Evolutionary conservation across 805 yeast species (phyloP).

Genomic region (Grigorovia humatica): DNA sequence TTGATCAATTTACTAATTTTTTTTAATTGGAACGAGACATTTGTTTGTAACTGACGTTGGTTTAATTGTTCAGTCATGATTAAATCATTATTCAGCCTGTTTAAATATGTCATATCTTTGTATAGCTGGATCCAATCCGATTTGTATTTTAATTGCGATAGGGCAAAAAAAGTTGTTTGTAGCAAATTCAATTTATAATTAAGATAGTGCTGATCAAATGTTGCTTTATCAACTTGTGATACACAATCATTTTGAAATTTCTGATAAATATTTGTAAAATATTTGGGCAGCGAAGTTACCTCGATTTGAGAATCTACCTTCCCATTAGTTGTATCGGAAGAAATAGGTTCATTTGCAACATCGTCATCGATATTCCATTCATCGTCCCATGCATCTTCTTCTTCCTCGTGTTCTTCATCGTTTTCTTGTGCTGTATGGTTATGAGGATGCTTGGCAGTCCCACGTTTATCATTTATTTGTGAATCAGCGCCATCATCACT

Average conservation of each 20-base stretch:
- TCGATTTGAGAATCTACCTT: neutral
- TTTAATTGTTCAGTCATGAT: constrained; percentile 17
- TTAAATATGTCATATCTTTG: constrained; percentile 16
- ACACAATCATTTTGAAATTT: constrained; percentile 10
- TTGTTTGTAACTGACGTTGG: constrained; percentile 12
- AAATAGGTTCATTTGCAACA: constrained; percentile 6
- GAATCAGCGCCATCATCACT: constrained; percentile 1
- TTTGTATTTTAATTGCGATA: constrained; percentile 10
- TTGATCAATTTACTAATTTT: constrained; percentile 6
- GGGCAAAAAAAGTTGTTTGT: constrained; percentile 22
- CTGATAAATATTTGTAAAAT: constrained; percentile 6
- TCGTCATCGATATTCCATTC: constrained; percentile 17
- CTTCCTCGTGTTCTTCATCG: constrained; percentile 3
- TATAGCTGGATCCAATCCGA: constrained; percentile 23
- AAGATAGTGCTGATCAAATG: constrained; percentile 10
- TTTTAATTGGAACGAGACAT: constrained; percentile 13
- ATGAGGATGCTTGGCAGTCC: too few relatives aligned
- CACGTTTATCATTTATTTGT: neutral
- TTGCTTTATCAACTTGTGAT: constrained; percentile 7
- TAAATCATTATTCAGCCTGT: constrained; percentile 1
- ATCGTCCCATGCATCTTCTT: constrained; percentile 18
- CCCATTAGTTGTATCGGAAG: neutral
- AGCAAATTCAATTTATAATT: constrained; percentile 21
- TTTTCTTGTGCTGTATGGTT: neutral
- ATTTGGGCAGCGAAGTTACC: constrained; percentile 14